phyloP scores from a whole-genome alignment of 2,329 filamentous ascomycete species.

The Aspergillus calidoustus region DNA sequence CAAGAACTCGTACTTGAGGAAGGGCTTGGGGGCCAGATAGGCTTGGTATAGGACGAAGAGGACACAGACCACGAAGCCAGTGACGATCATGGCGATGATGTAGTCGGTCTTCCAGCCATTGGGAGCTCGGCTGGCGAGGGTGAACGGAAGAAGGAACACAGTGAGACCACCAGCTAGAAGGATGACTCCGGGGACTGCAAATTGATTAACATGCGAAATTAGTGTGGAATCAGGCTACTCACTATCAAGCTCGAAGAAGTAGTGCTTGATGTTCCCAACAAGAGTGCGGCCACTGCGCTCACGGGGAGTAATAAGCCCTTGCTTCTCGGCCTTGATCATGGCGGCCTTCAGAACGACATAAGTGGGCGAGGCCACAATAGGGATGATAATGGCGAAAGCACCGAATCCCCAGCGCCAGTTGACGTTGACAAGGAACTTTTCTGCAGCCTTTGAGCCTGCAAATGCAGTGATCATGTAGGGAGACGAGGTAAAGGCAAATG shows the following conservation, averaged over 20 bases:
- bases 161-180: slow-evolving; percentile 64
- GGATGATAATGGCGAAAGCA: slow-evolving; percentile 64
- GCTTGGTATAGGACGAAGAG: slow-evolving; percentile 59
- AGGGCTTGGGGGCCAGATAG: slow-evolving; percentile 56
- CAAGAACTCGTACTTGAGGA: slow-evolving; percentile 58
- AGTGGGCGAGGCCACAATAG: slow-evolving; percentile 61
- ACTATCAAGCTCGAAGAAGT: slow-evolving; percentile 61
- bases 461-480: slow-evolving; percentile 69
- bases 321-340: slow-evolving; percentile 59
- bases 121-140: slow-evolving; percentile 48
- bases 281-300: slow-evolving; percentile 50
- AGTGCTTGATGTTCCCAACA: slow-evolving; percentile 54
- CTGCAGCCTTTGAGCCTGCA: slow-evolving; percentile 58
- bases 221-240: neutral
- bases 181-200: slow-evolving; percentile 60
- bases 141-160: slow-evolving; percentile 69
- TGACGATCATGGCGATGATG: slow-evolving; percentile 56
- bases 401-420: slow-evolving; percentile 69
- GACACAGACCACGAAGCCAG: slow-evolving; percentile 59
- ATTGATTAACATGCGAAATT: slow-evolving; percentile 25
- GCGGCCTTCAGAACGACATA: slow-evolving; percentile 59
- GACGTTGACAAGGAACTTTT: slow-evolving; percentile 50
- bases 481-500: slow-evolving; percentile 64
- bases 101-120: slow-evolving; percentile 49
- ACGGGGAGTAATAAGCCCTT: slow-evolving; percentile 53